Evolutionary conservation across 2,329 filamentous ascomycete species (phyloP).

Genomic region (Cytospora piceae): DNA sequence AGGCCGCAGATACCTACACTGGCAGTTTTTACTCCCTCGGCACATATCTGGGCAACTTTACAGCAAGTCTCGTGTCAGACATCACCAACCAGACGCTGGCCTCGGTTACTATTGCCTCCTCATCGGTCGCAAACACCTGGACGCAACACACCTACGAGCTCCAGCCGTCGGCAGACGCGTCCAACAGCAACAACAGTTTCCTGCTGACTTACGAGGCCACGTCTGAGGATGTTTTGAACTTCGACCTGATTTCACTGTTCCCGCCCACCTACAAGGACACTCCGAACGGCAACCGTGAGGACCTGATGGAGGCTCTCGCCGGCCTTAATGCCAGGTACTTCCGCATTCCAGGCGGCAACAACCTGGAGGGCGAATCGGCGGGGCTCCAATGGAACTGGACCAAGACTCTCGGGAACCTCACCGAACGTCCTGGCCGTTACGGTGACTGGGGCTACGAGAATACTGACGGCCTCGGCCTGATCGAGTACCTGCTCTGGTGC

Average conservation of each 20-base stretch:
- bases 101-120: slow-evolving; percentile 50
- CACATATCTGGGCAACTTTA: slow-evolving; percentile 51
- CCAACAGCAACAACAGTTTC: slow-evolving; percentile 38
- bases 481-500: slow-evolving; percentile 50
- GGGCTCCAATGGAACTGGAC: slow-evolving; percentile 37
- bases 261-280: slow-evolving; percentile 47
- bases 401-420: slow-evolving; percentile 45
- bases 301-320: slow-evolving; percentile 27
- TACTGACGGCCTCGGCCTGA: slow-evolving; percentile 54
- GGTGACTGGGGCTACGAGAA: slow-evolving; percentile 48
- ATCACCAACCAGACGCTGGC: slow-evolving; percentile 51
- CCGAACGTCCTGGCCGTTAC: slow-evolving; percentile 39
- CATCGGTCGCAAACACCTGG: slow-evolving; percentile 48
- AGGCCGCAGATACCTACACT: slow-evolving; percentile 41
- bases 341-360: slow-evolving; percentile 30
- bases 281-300: slow-evolving; percentile 52
- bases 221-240: slow-evolving; percentile 22
- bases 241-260: slow-evolving; percentile 29
- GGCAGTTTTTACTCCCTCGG: slow-evolving; percentile 60
- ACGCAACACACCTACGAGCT: slow-evolving; percentile 55
- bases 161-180: slow-evolving; percentile 48
- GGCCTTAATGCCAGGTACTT: slow-evolving; percentile 28
- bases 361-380: slow-evolving; percentile 23
- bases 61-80: slow-evolving; percentile 50
- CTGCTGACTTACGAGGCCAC: slow-evolving; percentile 26